Evolutionary conservation across 306 rosid species (phyloP).

Genomic region (Prunus armeniaca): DNA sequence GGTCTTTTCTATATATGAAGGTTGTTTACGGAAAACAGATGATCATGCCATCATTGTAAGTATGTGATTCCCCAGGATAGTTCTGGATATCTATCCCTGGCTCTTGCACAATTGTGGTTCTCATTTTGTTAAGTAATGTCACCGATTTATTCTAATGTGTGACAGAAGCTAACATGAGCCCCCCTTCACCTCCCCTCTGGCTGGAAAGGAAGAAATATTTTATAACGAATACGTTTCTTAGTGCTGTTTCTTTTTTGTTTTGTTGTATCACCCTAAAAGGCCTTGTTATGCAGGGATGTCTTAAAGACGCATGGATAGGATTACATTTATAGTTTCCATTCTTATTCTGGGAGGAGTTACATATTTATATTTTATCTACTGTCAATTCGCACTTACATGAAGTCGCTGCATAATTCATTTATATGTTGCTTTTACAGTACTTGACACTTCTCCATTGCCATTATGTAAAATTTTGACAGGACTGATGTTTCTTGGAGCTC

Average conservation of each 20-base stretch:
- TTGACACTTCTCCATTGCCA: conserved; percentile 62
- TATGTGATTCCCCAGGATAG: conserved; percentile 12
- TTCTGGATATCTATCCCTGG: neutral
- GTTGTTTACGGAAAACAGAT: conserved; percentile 33
- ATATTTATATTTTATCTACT: neutral
- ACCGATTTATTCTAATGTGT: neutral
- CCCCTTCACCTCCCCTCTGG: neutral
- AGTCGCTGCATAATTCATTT: conserved; percentile 17
- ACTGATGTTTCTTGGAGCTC: conserved; percentile 98
- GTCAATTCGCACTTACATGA: neutral
- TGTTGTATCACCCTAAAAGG: conserved; percentile 2
- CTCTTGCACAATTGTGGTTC: conserved; percentile 3
- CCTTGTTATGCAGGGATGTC: conserved; percentile 9
- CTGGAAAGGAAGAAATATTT: conserved; percentile 9
- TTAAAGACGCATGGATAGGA: neutral
- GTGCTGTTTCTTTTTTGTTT: neutral
- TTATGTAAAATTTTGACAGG: conserved; percentile 89
- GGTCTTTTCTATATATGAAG: conserved; percentile 37
- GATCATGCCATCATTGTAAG: conserved; percentile 41
- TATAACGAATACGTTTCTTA: neutral
- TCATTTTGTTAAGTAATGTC: neutral
- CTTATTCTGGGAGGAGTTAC: neutral
- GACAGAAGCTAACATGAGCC: neutral
- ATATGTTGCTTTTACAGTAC: conserved; percentile 35
- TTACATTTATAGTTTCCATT: neutral